These are phyloP conservation scores for Trichophyton schoenleinii DNA, from an alignment of 2,329 filamentous ascomycete species.

Conservation along the genomic window DNA sequence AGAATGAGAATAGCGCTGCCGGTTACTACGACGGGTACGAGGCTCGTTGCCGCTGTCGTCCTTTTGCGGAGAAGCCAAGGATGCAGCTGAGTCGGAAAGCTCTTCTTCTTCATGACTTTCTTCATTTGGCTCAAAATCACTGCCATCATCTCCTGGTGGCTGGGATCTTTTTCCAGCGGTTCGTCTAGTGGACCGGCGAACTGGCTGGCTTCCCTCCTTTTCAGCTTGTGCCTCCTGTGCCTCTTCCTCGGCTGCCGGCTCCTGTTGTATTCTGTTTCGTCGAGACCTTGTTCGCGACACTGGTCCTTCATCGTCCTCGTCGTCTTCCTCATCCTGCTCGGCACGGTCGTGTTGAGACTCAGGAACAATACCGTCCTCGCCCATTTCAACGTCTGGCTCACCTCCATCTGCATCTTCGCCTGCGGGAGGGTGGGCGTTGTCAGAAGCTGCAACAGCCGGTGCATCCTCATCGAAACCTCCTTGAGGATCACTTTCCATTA, in stretches of 20 bases:
- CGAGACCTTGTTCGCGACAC: slow-evolving; percentile 31
- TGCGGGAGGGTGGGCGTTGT: slow-evolving; percentile 7
- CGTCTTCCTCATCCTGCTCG: slow-evolving; percentile 23
- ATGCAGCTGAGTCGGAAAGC: slow-evolving; percentile 39
- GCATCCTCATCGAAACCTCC: slow-evolving; percentile 23
- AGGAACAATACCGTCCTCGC: slow-evolving; percentile 27
- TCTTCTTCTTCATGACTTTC: slow-evolving; percentile 42
- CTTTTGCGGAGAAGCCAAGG: slow-evolving; percentile 28
- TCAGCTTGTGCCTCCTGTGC: slow-evolving; percentile 17
- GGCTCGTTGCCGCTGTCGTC: slow-evolving; percentile 32
- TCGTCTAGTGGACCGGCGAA: slow-evolving; percentile 30
- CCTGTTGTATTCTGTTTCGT: slow-evolving; percentile 17
- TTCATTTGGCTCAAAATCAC: slow-evolving; percentile 48
- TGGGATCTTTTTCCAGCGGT: slow-evolving; percentile 32
- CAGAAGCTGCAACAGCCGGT: slow-evolving; percentile 14
- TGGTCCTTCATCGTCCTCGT: slow-evolving; percentile 44
- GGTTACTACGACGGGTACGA: slow-evolving; percentile 41
- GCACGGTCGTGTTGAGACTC: slow-evolving; percentile 31
- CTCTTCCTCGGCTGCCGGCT: slow-evolving; percentile 21
- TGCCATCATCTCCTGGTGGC: slow-evolving; percentile 42
- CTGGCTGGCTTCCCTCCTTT: slow-evolving; percentile 18
- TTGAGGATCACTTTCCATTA: slow-evolving; percentile 31
- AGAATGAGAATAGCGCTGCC: slow-evolving; percentile 35
- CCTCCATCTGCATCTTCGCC: slow-evolving; percentile 13
- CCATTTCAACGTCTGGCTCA: slow-evolving; percentile 25